Percentiles rank a stretch among this genome's conserved stretches.
These are phyloP conservation scores for Mucor plumbeus DNA, from an alignment of 371 early-diverging fungal species.

Conservation along the genomic window DNA sequence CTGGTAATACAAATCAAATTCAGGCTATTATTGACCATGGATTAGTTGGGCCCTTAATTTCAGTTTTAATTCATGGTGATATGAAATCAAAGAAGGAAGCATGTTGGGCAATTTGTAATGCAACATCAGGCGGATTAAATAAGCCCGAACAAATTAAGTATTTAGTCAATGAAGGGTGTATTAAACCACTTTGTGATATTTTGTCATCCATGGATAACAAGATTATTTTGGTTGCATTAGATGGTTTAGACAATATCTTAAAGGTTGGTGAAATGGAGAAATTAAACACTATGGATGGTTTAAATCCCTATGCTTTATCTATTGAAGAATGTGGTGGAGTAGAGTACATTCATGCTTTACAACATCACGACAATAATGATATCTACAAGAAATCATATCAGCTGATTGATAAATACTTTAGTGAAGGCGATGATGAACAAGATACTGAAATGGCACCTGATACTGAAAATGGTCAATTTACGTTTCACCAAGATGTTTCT, in stretches of 20 bases:
- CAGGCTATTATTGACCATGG: constrained; percentile 94
- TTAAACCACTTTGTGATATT: constrained; percentile 88
- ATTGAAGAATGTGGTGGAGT: constrained; percentile 94
- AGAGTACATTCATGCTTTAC: constrained; percentile 90
- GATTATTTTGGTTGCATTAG: constrained; percentile 86
- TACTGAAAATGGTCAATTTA: constrained; percentile 58
- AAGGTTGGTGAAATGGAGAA: constrained; percentile 52
- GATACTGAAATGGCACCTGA: constrained; percentile 60
- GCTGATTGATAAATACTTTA: constrained; percentile 94
- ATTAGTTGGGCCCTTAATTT: constrained; percentile 89
- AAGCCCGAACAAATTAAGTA: constrained; percentile 80
- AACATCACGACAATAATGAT: constrained; percentile 89
- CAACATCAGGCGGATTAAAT: constrained; percentile 82
- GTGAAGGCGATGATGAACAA: constrained; percentile 76
- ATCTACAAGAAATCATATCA: constrained; percentile 94
- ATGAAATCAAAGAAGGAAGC: constrained; percentile 64
- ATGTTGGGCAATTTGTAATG: constrained; percentile 96
- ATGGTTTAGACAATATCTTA: constrained; percentile 90
- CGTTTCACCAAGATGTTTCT: constrained; percentile 67
- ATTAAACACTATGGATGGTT: constrained; percentile 52
- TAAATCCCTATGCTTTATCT: constrained; percentile 83
- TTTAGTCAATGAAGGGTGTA: constrained; percentile 79
- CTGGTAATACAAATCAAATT: constrained; percentile 95
- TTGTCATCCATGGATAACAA: constrained; percentile 77
- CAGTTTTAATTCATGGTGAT: constrained; percentile 76